phyloP scores from a whole-genome alignment of 108 stramenopile species.

The Nitzschia inconspicua region DNA sequence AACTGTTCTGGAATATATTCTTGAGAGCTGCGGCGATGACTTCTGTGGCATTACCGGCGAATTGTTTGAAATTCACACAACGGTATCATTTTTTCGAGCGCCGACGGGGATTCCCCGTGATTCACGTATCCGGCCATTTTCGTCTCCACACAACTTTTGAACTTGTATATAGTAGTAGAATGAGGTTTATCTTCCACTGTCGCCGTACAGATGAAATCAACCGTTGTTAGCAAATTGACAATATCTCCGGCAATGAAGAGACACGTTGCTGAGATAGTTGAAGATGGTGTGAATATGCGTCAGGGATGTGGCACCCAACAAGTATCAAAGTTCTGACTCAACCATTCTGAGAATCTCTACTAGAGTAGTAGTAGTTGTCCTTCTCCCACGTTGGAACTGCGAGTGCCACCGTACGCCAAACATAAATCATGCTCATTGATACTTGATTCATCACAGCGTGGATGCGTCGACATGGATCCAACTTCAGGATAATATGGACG shows the following conservation, averaged over 20 bases:
- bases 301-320: too few species aligned
- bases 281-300: too few species aligned
- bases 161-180: constrained; percentile 52
- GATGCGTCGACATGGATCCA: too few species aligned
- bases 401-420: too few species aligned
- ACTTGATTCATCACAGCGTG: too few species aligned
- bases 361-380: too few species aligned
- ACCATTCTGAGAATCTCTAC: too few species aligned
- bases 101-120: constrained; percentile 44
- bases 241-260: constrained; percentile 89
- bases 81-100: constrained; percentile 69
- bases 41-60: constrained; percentile 38
- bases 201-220: constrained; percentile 41
- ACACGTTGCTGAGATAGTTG: too few species aligned
- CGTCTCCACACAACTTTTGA: constrained; percentile 19
- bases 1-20: constrained; percentile 68
- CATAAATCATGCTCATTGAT: too few species aligned
- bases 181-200: constrained; percentile 63
- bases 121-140: constrained; percentile 26
- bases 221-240: constrained; percentile 66
- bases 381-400: too few species aligned
- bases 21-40: constrained; percentile 42
- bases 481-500: too few species aligned
- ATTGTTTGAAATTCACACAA: constrained; percentile 71
- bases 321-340: too few species aligned